Conservation (phyloP, 352 stramenopile genomes). For the Phytophthora pini region DNA sequence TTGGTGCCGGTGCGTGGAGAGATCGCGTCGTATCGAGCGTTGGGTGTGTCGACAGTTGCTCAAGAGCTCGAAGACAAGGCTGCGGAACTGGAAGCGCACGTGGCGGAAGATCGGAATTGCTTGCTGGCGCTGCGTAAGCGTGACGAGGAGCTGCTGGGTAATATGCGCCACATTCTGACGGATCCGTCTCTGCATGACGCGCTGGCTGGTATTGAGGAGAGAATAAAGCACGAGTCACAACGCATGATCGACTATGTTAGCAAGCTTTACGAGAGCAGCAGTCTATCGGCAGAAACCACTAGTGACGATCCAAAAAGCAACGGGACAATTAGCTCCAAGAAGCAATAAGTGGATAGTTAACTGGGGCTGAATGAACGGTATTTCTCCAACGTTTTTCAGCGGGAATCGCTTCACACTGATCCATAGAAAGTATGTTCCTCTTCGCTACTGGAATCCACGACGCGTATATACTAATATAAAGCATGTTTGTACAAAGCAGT, state of each 20-base stretch:
- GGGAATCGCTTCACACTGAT: too few species aligned
- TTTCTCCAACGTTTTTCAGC: too few species aligned
- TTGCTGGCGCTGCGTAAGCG: conserved; percentile 53
- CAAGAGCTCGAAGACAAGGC: conserved; percentile 63
- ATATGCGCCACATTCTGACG: conserved; percentile 38
- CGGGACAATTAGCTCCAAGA: conserved; percentile 23
- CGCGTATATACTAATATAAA: too few species aligned
- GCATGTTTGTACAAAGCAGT: too few species aligned
- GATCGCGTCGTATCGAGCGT: conserved; percentile 52
- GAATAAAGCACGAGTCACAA: conserved; percentile 58
- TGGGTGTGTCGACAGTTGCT: conserved; percentile 60
- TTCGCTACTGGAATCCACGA: too few species aligned
- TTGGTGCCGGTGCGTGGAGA: conserved; percentile 50
- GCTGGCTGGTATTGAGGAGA: conserved; percentile 38
- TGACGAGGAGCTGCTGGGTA: conserved; percentile 56
- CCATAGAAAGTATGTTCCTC: too few species aligned
- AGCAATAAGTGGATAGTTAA: conserved; percentile 21
- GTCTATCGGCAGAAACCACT: background rate
- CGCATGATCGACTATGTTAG: conserved; percentile 72
- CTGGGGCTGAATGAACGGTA: too few species aligned
- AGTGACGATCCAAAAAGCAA: conserved; percentile 16
- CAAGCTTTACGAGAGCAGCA: conserved; percentile 50
- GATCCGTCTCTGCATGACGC: conserved; percentile 29
- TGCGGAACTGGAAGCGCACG: conserved; percentile 38
- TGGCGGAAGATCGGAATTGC: conserved; percentile 60